Base-by-base conservation (phyloP, 306 rosid genomes). In the Prunus mira region DNA sequence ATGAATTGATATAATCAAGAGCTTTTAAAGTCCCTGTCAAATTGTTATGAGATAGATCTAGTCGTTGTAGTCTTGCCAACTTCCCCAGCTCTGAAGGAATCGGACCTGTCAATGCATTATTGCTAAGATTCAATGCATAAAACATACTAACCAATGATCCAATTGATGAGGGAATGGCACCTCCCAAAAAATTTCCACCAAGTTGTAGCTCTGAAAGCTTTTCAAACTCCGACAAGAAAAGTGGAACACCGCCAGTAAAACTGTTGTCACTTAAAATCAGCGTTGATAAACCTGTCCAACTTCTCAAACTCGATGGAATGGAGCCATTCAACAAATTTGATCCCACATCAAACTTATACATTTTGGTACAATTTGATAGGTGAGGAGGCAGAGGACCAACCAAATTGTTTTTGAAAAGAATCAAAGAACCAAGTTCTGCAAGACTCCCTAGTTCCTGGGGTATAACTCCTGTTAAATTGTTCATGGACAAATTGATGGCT, bases 161-260 rank as follows among this genome's bases (percentile, higher is more conserved):
- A 73, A 95, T 9, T 0, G 89, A 82, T 25, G 81, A 24, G n/a
- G 96, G 92, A 81, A 95, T 89, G 74, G 76, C 81, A 15, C 98
- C 97, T 65, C 86, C 92, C 17, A 95, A 75, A 74, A 60, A 64
- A 79, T 95, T 95, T 54, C 96, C 96, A 34, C 96, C 97, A 73
- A 95, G 88, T 25, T 86, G 88, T 63, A 95, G 89, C 82, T 84
- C 87, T 11, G 24, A 70, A 62, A 95, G 93, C 73, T 17, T 64
- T 51, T 52, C 52, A 76, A 89, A 84, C 20, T 82, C 83, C 0
- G 82, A 80, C 50, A 95, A 69, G 84, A 91, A 85, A 50, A 8
- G 41, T 1, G 93, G 92, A 76, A 95, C 79, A 17, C 91, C 88
- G 9, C 97, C 96, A 4, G 78, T 75, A 15, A 95, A 90, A 54